A percentile compares a stretch with the other conserved stretches of the same genome.
Conservation (phyloP, 495 filamentous ascomycete genomes). For the Penicillium steckii region DNA sequence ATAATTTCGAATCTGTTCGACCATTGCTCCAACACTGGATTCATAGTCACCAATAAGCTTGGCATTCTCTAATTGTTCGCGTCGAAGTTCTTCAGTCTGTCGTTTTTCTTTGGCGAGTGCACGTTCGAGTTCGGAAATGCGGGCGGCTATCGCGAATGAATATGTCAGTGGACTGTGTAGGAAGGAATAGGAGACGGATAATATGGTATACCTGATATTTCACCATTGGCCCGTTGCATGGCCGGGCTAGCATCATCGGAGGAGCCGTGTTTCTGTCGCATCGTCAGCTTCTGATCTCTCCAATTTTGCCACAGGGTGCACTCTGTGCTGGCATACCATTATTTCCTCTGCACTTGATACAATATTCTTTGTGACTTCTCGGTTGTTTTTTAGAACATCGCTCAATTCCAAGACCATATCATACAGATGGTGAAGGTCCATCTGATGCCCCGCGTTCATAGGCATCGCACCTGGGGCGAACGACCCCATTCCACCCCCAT, state of each 20-base stretch:
- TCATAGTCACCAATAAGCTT: conserved; percentile 60
- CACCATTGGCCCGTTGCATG: conserved; percentile 48
- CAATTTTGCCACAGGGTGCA: not conserved
- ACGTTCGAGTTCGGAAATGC: conserved; percentile 51
- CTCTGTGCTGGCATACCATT: conserved; percentile 45
- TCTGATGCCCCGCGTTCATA: conserved; percentile 79
- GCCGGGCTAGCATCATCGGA: conserved; percentile 42
- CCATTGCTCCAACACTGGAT: conserved; percentile 51
- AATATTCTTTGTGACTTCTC: conserved; percentile 71
- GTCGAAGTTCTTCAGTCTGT: conserved; percentile 44
- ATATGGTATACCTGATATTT: conserved; percentile 39
- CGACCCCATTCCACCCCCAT: conserved; percentile 58
- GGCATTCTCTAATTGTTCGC: conserved; percentile 50
- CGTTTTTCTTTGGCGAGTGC: conserved; percentile 51
- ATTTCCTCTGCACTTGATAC: conserved; percentile 65
- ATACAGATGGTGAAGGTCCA: conserved; percentile 83
- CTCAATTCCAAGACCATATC: conserved; percentile 80
- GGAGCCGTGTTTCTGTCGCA: conserved; percentile 39
- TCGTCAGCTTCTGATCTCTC: conserved; percentile 15
- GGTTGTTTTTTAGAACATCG: conserved; percentile 72
- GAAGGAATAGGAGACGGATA: not conserved
- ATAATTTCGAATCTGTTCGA: conserved; percentile 62
- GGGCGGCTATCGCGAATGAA: conserved; percentile 34
- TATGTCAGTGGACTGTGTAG: not conserved
- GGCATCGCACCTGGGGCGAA: conserved; percentile 56